A percentile compares a stretch with the other conserved stretches of the same genome.
Evolutionary conservation across 2,329 filamentous ascomycete genomes (phyloP).

Genomic region (Xylaria sp.): DNA sequence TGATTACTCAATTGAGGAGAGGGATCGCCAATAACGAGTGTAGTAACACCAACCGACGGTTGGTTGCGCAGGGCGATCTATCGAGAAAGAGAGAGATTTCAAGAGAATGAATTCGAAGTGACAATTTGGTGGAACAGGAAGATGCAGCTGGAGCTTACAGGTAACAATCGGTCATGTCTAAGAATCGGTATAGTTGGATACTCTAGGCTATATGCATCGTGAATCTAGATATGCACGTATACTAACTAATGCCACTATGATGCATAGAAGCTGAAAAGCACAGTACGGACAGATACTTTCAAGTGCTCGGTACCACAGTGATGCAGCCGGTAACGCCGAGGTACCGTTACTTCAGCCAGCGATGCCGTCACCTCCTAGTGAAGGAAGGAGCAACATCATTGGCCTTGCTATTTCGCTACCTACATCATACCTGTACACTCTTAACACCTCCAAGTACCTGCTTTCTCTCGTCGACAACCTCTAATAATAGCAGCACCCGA

Average conservation of each 20-base stretch:
- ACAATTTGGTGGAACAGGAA: constrained; percentile 11
- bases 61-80: constrained; percentile 11
- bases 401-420: neutral
- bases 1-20: constrained; percentile 5
- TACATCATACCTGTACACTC: neutral
- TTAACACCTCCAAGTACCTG: neutral
- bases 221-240: neutral
- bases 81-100: neutral
- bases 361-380: neutral
- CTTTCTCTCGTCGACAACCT: too few species aligned
- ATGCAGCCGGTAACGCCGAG: too few species aligned
- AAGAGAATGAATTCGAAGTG: neutral
- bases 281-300: too few species aligned
- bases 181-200: neutral
- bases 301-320: too few species aligned
- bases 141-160: neutral
- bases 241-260: neutral
- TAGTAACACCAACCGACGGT: constrained; percentile 11
- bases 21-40: constrained; percentile 4
- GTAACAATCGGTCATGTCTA: neutral
- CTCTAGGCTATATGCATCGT: neutral
- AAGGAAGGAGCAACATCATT: neutral
- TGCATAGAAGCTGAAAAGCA: too few species aligned
- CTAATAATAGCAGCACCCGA: too few species aligned
- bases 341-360: neutral